phyloP scores from a whole-genome alignment of 257 asterid genomes.

The Paulownia fortunei region DNA sequence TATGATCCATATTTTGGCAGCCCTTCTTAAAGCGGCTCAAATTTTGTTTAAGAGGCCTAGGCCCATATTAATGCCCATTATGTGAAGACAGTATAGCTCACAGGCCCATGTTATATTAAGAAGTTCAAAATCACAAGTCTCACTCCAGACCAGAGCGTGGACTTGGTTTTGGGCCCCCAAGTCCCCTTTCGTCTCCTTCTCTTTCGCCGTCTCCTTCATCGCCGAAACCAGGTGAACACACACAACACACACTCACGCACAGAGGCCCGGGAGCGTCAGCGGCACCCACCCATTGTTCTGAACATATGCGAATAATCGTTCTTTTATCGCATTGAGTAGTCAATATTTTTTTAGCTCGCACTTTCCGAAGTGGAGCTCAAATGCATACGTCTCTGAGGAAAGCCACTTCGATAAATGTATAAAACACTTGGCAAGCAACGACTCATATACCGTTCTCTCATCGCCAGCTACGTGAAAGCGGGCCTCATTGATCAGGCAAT shows the following conservation, averaged over 20 bases:
- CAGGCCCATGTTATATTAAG: not conserved
- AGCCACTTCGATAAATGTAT: constrained; percentile 70
- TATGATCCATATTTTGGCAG: not conserved
- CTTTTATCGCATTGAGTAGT: constrained; percentile 16
- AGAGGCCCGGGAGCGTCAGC: constrained; percentile 14
- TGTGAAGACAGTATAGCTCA: not conserved
- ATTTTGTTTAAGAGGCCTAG: not conserved
- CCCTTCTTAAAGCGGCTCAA: not conserved
- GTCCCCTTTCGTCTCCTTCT: constrained; percentile 25
- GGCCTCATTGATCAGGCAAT: constrained; percentile 73
- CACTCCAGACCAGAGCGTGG: constrained; percentile 9
- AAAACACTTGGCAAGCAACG: constrained; percentile 78
- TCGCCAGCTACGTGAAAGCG: constrained; percentile 66
- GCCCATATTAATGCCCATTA: not conserved
- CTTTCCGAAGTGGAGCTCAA: constrained; percentile 43
- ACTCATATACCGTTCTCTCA: constrained; percentile 76
- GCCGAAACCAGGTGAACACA: constrained; percentile 35
- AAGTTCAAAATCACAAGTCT: not conserved
- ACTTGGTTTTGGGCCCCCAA: constrained; percentile 46
- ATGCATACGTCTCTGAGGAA: constrained; percentile 62
- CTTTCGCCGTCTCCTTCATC: constrained; percentile 43
- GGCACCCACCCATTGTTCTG: constrained; percentile 11
- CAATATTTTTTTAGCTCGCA: constrained; percentile 26
- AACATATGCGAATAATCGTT: not conserved
- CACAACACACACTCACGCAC: constrained; percentile 1